Conservation (phyloP, 352 stramenopile species). For the Globisporangium splendens region DNA sequence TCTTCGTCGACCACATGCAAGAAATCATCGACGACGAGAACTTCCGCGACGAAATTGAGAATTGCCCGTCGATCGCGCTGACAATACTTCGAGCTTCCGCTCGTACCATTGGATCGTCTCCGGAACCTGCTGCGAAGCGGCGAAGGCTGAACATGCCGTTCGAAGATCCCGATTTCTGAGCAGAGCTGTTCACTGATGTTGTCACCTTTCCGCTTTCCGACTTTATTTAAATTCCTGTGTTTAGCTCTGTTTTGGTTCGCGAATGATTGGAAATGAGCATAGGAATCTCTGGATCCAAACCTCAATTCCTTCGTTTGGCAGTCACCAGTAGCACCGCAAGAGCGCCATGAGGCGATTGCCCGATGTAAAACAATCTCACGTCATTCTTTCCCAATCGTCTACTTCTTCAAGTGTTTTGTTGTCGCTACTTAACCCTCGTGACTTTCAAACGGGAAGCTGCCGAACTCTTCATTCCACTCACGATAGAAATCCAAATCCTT, state of each 20-base stretch:
- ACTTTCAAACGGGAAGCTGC: conserved; percentile 81
- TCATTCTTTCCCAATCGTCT: not conserved
- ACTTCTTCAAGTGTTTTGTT: conserved; percentile 8
- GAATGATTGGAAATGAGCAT: conserved; percentile 7
- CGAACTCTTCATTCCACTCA: conserved; percentile 93
- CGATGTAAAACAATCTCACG: conserved; percentile 15
- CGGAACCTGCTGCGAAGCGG: conserved; percentile 55
- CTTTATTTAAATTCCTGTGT: conserved; percentile 35
- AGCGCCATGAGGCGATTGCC: conserved; percentile 6
- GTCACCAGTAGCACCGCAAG: conserved; percentile 9
- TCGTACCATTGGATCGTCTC: conserved; percentile 21
- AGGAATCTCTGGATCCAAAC: conserved; percentile 4
- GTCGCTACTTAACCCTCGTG: conserved; percentile 38
- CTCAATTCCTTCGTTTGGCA: not conserved
- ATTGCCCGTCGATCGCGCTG: conserved; percentile 67
- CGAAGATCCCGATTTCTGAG: conserved; percentile 68
- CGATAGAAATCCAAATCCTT: conserved; percentile 93
- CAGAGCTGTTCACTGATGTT: conserved; percentile 2
- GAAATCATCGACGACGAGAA: conserved; percentile 82
- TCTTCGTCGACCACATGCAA: conserved; percentile 70
- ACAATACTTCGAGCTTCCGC: conserved; percentile 70
- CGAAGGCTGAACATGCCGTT: conserved; percentile 82
- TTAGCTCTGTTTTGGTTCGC: conserved; percentile 11
- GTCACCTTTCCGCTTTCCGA: conserved; percentile 14
- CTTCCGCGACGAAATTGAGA: conserved; percentile 81